Conservation (phyloP, 768 basidiomycete species). For the Dioszegia hungarica region DNA sequence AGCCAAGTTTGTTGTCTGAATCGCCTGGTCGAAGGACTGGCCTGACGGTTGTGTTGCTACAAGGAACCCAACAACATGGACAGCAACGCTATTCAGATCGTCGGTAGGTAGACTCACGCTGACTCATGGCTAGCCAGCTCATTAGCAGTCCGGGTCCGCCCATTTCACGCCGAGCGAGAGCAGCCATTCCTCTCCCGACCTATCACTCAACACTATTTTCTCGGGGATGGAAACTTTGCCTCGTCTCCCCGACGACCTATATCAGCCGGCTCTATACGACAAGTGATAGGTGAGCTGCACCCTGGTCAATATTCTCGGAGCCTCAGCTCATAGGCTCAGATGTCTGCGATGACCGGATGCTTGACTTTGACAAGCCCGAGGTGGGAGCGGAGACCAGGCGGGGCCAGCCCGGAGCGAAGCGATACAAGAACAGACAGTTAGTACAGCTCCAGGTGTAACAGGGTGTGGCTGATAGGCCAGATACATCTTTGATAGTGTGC, state of each 20-base stretch:
- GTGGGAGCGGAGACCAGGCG: conserved; percentile 54
- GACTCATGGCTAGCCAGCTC: not conserved
- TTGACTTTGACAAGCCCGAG: conserved; percentile 94
- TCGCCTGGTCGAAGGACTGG: not conserved
- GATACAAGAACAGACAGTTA: conserved; percentile 84
- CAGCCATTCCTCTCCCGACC: conserved; percentile 69
- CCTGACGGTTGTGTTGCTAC: not conserved
- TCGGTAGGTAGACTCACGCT: conserved; percentile 25
- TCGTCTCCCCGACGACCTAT: conserved; percentile 23
- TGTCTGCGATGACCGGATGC: conserved; percentile 86
- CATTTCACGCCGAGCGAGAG: conserved; percentile 77
- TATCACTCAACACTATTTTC: conserved; percentile 61
- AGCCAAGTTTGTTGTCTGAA: too few species aligned
- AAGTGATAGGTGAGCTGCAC: conserved; percentile 44
- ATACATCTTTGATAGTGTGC: conserved; percentile 95
- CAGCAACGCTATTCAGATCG: conserved; percentile 44
- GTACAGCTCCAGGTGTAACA: not conserved
- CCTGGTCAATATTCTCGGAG: not conserved
- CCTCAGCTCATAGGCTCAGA: conserved; percentile 51
- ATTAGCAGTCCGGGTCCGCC: conserved; percentile 75
- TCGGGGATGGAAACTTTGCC: conserved; percentile 78
- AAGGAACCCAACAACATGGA: conserved; percentile 17
- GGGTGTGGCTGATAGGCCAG: conserved; percentile 12
- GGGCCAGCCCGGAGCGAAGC: conserved; percentile 58
- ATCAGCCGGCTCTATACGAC: conserved; percentile 30